Base-by-base conservation (phyloP, 2,329 filamentous ascomycete genomes). In the Fusarium compactum region DNA sequence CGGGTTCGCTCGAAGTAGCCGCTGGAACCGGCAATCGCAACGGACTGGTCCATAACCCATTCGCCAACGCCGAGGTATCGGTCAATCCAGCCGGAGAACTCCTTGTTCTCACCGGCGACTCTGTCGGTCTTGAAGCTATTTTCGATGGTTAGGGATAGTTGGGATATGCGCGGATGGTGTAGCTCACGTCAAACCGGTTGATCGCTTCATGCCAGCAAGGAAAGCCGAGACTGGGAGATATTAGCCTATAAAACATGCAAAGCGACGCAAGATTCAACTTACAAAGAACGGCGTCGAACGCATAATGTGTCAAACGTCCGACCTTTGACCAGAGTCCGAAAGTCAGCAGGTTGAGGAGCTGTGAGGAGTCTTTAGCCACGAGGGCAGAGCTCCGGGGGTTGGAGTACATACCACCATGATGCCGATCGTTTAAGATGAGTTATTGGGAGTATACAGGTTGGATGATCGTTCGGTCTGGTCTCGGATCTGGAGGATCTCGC, bases 11-110 rank as follows among this genome's bases (percentile, higher is more conserved):
- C 95, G 80, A 99, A 99, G 83, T 90, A 99, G 65, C 91, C 88
- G 78, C 93, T 97, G 51, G 92, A 91, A 44, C 94, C 92, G 79
- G 97, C 93, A 61, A 98, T 89, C 43, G 95, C 95, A 32, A 98
- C 94, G 30, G 94, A 97, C 84, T 97, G 92, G 81, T 99, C 96
- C 94, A 99, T 97, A 71, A 98, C 92, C 89, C 94, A 97, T 85
- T 99, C 96, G 75, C 96, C 96, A 20, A 98, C 91, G 69, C 94
- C 94, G 45, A 98, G 90, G 81, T 98, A 98, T 80, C 92, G 95
- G 78, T 95, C 92, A 73, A 98, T 89, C 94, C 95, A 98, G 77
- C 90, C 91, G 79, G 92, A 91, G 74, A 96, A 82, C 69, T 95
- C 91, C 80, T 93, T 92, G 81, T 90, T 95, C 62, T 97, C 93